These are phyloP conservation scores for Tolypocladium endophyticum DNA, from an alignment of 2,329 filamentous ascomycete species.

Conservation along the genomic window DNA sequence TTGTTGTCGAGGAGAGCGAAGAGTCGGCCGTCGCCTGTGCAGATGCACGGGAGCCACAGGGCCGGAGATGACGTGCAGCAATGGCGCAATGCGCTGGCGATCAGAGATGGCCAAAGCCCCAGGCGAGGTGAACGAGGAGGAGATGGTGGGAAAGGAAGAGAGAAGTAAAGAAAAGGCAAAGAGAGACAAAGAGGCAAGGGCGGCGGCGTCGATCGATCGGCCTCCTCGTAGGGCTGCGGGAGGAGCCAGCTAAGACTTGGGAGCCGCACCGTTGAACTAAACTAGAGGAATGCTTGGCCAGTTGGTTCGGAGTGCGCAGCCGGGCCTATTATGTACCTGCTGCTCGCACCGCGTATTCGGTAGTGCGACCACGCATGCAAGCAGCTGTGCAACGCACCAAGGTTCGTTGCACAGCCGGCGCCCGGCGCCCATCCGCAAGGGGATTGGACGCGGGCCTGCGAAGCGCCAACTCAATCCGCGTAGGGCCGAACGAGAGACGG, in stretches of 20 bases:
- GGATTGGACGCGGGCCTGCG: background rate
- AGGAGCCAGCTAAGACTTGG: background rate
- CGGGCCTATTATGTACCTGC: background rate
- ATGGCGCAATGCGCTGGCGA: background rate
- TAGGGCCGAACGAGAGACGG: background rate
- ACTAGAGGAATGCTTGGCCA: background rate
- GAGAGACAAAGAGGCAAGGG: background rate
- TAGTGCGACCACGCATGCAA: background rate
- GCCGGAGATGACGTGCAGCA: background rate
- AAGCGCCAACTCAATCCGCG: background rate
- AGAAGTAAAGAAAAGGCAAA: background rate
- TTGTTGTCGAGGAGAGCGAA: background rate
- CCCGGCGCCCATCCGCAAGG: background rate
- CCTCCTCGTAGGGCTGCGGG: background rate
- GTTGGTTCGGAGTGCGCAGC: background rate
- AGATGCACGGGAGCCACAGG: background rate
- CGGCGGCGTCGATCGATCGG: background rate
- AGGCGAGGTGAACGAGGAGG: too few relatives aligned
- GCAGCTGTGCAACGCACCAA: background rate
- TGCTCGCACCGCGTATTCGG: background rate
- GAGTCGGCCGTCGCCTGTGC: background rate
- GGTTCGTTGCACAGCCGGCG: background rate
- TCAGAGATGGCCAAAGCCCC: background rate
- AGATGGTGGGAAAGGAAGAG: background rate
- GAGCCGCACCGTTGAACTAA: background rate